Evolutionary conservation across 2,329 filamentous ascomycete genomes (phyloP).

Genomic region (Hypoxylon sp.): DNA sequence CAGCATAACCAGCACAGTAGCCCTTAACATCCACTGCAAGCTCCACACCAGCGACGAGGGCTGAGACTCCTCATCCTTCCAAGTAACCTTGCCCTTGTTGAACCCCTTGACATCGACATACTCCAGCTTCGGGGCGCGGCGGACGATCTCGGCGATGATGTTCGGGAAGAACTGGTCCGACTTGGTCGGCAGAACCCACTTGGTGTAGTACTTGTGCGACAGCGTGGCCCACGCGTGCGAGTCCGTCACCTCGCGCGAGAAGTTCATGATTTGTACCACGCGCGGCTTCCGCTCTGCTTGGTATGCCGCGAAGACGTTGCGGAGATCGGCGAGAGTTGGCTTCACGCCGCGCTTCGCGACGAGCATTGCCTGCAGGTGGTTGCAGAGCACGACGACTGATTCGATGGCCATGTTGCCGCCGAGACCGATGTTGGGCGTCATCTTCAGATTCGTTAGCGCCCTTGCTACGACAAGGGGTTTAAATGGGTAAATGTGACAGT

Average conservation of each 20-base stretch:
- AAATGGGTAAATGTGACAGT: not conserved
- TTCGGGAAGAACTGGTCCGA: slow-evolving; percentile 1
- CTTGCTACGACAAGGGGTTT: not conserved
- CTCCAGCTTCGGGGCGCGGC: not conserved
- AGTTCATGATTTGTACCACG: not conserved
- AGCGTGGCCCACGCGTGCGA: slow-evolving; percentile 1
- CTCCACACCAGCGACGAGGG: not conserved
- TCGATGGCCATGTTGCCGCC: slow-evolving; percentile 9
- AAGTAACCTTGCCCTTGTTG: not conserved
- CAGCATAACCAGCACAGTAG: not conserved
- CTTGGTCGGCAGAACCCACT: slow-evolving; percentile 5
- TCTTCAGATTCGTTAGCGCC: not conserved
- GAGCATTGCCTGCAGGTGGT: slow-evolving; percentile 2
- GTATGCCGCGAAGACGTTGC: not conserved
- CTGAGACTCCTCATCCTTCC: not conserved
- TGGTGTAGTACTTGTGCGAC: not conserved
- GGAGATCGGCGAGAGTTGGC: not conserved
- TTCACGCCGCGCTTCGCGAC: not conserved
- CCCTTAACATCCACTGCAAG: not conserved
- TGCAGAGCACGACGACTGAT: slow-evolving; percentile 4
- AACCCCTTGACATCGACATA: not conserved
- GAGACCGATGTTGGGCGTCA: slow-evolving; percentile 30
- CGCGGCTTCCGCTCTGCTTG: not conserved
- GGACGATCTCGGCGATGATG: slow-evolving; percentile 3
- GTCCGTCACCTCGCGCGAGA: not conserved